These are phyloP conservation scores for Alternaria postmessia DNA, from an alignment of 2,329 filamentous ascomycete genomes.

Conservation along the genomic window DNA sequence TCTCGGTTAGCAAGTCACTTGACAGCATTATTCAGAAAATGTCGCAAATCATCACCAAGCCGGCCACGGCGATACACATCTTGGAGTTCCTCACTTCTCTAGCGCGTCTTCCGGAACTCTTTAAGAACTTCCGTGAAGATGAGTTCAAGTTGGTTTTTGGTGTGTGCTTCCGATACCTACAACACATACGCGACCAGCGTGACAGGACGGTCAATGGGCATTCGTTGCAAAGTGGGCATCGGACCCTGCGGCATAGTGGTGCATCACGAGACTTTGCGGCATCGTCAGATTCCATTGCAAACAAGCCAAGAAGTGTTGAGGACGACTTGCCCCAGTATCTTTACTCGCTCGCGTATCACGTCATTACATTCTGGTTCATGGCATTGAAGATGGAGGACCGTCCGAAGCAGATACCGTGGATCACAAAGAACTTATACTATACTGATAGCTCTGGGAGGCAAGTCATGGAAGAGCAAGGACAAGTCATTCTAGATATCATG, in stretches of 20 bases:
- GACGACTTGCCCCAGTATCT: slow-evolving; percentile 93
- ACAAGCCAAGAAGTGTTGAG: slow-evolving; percentile 55
- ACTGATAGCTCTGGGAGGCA: slow-evolving; percentile 77
- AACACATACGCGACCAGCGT: slow-evolving; percentile 77
- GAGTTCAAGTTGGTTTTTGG: slow-evolving; percentile 95
- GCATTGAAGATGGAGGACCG: slow-evolving; percentile 85
- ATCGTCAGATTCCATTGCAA: slow-evolving; percentile 42
- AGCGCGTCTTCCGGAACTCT: slow-evolving; percentile 82
- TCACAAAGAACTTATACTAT: slow-evolving; percentile 82
- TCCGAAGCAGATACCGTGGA: slow-evolving; percentile 85
- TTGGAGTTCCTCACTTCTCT: slow-evolving; percentile 93
- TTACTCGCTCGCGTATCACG: slow-evolving; percentile 90
- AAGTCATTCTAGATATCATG: slow-evolving; percentile 95
- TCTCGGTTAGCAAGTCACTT: slow-evolving; percentile 84
- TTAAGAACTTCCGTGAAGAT: slow-evolving; percentile 87
- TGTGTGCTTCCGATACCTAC: slow-evolving; percentile 91
- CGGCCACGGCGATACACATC: slow-evolving; percentile 90
- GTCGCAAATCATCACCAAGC: slow-evolving; percentile 94
- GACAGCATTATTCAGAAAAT: slow-evolving; percentile 90
- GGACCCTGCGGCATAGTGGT: slow-evolving; percentile 54
- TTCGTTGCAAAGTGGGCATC: slow-evolving; percentile 45
- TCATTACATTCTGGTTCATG: slow-evolving; percentile 97
- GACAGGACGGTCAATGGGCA: slow-evolving; percentile 47
- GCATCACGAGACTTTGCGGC: slow-evolving; percentile 53
- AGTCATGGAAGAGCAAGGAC: slow-evolving; percentile 86